phyloP scores from a whole-genome alignment of 371 early-diverging fungal species.

The Apophysomyces variabilis region DNA sequence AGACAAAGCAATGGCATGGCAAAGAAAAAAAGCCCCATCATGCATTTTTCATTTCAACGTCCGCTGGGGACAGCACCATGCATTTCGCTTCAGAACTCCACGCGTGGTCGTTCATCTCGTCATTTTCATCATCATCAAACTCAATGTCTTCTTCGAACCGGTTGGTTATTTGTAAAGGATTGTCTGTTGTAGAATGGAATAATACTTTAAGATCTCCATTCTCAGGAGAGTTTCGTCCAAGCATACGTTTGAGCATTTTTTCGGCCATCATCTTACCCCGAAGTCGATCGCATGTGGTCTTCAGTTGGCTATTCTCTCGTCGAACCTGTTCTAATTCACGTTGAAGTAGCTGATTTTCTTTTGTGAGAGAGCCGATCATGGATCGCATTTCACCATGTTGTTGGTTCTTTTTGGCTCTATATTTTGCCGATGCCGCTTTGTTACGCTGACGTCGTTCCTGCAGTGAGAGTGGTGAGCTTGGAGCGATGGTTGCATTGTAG shows the following conservation, averaged over 20 bases:
- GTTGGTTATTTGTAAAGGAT: background rate
- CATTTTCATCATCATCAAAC: background rate
- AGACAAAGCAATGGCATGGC: too few relatives aligned
- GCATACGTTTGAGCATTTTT: conserved; percentile 56
- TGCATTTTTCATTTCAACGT: background rate
- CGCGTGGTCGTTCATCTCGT: background rate
- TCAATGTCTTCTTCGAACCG: background rate
- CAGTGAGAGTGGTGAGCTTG: conserved; percentile 45
- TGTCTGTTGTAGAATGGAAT: background rate
- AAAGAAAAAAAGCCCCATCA: background rate
- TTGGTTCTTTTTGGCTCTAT: conserved; percentile 65
- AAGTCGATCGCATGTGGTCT: conserved; percentile 52
- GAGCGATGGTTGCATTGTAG: background rate
- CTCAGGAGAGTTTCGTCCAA: conserved; percentile 6
- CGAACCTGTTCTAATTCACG: conserved; percentile 55
- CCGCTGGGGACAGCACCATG: background rate
- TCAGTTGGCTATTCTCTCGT: conserved; percentile 53
- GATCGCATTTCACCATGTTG: conserved; percentile 63
- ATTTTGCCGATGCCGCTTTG: conserved; percentile 69
- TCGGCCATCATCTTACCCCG: conserved; percentile 60
- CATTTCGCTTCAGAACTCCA: background rate
- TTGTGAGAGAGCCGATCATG: conserved; percentile 46
- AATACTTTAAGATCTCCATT: background rate
- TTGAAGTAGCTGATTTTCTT: conserved; percentile 53
- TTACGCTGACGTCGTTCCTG: conserved; percentile 62